A percentile compares a stretch with the other conserved stretches of the same genome.
phyloP scores from a whole-genome alignment of 2,329 filamentous ascomycete genomes.

The Diaporthe batatas region DNA sequence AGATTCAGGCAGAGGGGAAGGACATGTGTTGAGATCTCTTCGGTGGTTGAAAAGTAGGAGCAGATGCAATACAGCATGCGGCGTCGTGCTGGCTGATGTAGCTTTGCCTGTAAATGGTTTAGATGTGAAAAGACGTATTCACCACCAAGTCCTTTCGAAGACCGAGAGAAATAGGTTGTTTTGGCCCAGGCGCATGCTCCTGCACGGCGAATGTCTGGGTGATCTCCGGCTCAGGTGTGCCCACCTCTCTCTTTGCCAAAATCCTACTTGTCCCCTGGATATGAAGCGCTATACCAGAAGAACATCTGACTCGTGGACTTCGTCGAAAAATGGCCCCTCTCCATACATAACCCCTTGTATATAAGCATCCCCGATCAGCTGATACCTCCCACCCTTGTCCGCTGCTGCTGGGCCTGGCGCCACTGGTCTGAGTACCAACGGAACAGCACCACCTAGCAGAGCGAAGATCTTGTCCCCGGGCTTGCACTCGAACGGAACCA shows the following conservation, averaged over 20 bases:
- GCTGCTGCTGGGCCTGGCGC: neutral
- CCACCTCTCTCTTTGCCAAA: neutral
- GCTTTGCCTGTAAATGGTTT: neutral
- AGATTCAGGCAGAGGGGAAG: neutral
- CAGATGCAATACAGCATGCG: neutral
- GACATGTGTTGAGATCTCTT: neutral
- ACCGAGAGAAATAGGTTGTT: too few species aligned
- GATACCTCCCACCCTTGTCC: neutral
- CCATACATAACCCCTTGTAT: neutral
- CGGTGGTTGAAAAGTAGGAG: slow-evolving; percentile 5
- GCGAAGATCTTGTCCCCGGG: neutral
- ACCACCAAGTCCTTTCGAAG: neutral
- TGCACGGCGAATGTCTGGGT: neutral
- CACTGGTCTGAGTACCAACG: neutral
- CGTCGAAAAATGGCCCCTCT: neutral
- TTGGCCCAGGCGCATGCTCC: neutral
- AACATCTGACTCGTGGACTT: neutral
- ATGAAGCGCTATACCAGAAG: neutral
- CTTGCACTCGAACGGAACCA: neutral
- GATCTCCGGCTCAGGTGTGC: neutral
- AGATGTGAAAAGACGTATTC: neutral
- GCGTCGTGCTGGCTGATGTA: slow-evolving; percentile 1
- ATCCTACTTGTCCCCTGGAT: neutral
- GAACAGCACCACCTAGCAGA: neutral
- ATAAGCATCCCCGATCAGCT: neutral